Evolutionary conservation across 2,329 filamentous ascomycete genomes (phyloP), one percentile per base, ranked within the genome.

Genomic region (Incumbomyces lentus): DNA sequence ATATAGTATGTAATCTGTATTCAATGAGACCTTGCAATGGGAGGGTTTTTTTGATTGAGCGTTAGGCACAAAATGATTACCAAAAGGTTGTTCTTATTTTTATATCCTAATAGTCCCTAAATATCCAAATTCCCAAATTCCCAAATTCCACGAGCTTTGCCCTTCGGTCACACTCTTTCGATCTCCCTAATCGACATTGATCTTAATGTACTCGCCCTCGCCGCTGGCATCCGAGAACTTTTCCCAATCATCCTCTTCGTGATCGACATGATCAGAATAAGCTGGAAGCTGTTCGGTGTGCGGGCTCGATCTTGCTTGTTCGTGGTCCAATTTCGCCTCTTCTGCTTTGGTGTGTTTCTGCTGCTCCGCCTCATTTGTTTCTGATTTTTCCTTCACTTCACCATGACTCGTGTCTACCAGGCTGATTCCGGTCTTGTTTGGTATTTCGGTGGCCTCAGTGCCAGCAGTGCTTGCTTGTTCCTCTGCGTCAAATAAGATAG

Each of bases 171-270:
- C 22, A 26, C 8, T 26, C 8, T 26, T 26, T 8, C 8, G 4
- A 5, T 26, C 22, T 26, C 33, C 14, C 22, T 64, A 76, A 56
- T 74, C 64, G 50, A 81, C 74, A 47, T 81, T 75, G 34, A 81
- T 72, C 62, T 74, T 75, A 59, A 70, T 72, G 49, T 81, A 70
- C 57, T 80, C 75, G 18, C 52, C 55, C 34, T 59, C 58, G 18
- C 54, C 48, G 6, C 40, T 42, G 43, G 50, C 61, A 41, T 58
- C 51, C n/a, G 40, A 47, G 41, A 45, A 45, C 22, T 54, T 50
- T 34, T 57, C 49, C 51, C 52, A 52, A 16, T 57, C 52, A 22
- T 49, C 47, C 16, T 52, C 40, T 35, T 59, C 59, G 17, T 56
- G 55, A 11, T 57, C 56, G 1, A 58, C 61, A 42, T 53, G 57